Evolutionary conservation across 2,329 filamentous ascomycete genomes (phyloP), one percentile per base, ranked within the genome.

Genomic region (Colletotrichum sp.): DNA sequence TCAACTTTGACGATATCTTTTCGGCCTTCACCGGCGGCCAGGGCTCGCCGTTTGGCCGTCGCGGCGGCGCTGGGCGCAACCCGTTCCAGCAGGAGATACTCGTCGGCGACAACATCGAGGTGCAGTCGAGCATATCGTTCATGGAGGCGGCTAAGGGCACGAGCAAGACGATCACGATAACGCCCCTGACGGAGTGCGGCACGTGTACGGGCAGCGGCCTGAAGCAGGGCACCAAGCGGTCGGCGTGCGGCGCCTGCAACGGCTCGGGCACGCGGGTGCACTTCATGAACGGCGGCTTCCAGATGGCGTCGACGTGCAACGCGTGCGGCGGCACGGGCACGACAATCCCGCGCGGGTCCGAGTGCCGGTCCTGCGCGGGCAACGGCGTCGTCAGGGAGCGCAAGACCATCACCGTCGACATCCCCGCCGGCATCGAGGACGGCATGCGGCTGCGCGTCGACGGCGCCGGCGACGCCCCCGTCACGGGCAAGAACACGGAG

Each of bases 1-100:
- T 99, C 88, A 98, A 98, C 83, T 98, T 99, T 79, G 97, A 99
- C 78, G 97, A 99, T 85, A 88, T 99, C 13, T 99, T 99, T 84
- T 95, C 93, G 68, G 95, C 95, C 9, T 98, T 98, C 82, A 90
- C 92, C 4, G 94, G 86, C 36, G 83, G 89, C 28, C 85, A 88
- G 78, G 85, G 87, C 57, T 84, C 86, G 8, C 85, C 91, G 7
- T 92, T 93, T 78, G 90, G 89, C 72, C 86, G 90, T 68, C 86
- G 79, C 60, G 90, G 80, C 79, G 86, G 89, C n/a, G 39, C 39
- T 9, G 39, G 39, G 39, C 89, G 91, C 49, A 92, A 90, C 71
- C 93, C 94, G 13, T 97, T 97, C 82, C 92, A 89, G 79, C 88
- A 95, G 80, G 94, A 98, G 83, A 92, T 98, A 24, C 83, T 98